Percentiles rank a stretch among this genome's conserved stretches.
phyloP scores from a whole-genome alignment of 768 basidiomycete species.

The Russula lepida region DNA sequence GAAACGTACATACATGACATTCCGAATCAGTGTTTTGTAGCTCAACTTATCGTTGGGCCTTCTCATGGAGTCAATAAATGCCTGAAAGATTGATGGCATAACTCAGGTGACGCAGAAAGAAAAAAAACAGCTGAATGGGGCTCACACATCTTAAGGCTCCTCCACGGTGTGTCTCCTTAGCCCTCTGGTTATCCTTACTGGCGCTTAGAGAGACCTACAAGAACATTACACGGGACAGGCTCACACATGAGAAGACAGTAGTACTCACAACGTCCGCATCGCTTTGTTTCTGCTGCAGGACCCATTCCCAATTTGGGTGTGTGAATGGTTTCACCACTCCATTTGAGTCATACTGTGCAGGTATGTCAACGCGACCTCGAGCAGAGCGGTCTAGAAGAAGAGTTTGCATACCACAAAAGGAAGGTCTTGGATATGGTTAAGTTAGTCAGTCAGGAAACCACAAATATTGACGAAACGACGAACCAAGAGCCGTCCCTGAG shows the following conservation, averaged over 20 bases:
- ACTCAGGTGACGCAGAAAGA: not conserved
- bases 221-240: not conserved
- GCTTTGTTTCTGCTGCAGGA: not conserved
- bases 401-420: not conserved
- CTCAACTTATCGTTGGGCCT: not conserved
- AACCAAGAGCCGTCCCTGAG: not conserved
- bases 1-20: not conserved
- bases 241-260: not conserved
- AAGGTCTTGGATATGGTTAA: not conserved
- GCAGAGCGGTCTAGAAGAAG: not conserved
- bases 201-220: not conserved
- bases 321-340: not conserved
- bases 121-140: not conserved
- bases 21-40: not conserved
- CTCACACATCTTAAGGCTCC: not conserved
- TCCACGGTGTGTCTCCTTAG: not conserved
- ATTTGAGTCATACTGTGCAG: not conserved
- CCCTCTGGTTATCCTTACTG: not conserved
- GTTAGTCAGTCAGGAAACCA: not conserved
- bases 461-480: not conserved
- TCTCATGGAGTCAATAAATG: not conserved
- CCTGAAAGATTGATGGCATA: not conserved
- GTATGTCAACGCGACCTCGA: not conserved
- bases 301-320: not conserved
- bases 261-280: not conserved